A percentile compares a stretch with the other conserved stretches of the same genome.
Evolutionary conservation across 768 basidiomycete species (phyloP).

Genomic region (Boletus rubropictus): DNA sequence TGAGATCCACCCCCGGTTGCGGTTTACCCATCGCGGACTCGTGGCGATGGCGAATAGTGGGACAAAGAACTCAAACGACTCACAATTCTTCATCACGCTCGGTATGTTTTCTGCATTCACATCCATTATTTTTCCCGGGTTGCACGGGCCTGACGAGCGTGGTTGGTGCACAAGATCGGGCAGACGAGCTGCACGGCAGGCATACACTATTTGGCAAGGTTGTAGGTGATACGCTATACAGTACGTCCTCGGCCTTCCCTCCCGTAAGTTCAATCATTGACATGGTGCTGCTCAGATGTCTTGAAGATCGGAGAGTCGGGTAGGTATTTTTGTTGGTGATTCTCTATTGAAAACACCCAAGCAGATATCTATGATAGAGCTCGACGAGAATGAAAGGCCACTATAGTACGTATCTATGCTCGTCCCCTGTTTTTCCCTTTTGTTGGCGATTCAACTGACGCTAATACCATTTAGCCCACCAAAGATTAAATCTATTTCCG

Average conservation of each 20-base stretch:
- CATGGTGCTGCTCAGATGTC: slow-evolving; percentile 50
- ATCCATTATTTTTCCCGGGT: background rate
- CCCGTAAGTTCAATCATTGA: background rate
- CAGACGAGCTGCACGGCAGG: slow-evolving; percentile 90
- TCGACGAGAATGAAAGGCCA: slow-evolving; percentile 69
- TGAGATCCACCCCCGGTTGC: slow-evolving; percentile 88
- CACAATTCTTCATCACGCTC: slow-evolving; percentile 93
- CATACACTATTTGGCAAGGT: slow-evolving; percentile 92
- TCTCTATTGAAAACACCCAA: background rate
- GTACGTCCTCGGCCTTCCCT: slow-evolving; percentile 40
- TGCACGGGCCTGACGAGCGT: background rate
- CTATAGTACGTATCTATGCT: slow-evolving; percentile 55
- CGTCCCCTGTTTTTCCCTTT: background rate
- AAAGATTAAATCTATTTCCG: slow-evolving; percentile 78
- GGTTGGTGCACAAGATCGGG: slow-evolving; percentile 51
- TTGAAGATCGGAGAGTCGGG: slow-evolving; percentile 89
- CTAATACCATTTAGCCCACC: slow-evolving; percentile 59
- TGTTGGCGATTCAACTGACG: slow-evolving; percentile 1
- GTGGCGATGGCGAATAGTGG: slow-evolving; percentile 94
- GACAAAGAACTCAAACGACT: slow-evolving; percentile 82
- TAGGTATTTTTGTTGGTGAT: slow-evolving; percentile 35
- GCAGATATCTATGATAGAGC: slow-evolving; percentile 40
- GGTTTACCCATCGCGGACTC: slow-evolving; percentile 84
- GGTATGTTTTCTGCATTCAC: slow-evolving; percentile 39
- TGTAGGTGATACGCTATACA: slow-evolving; percentile 85